Evolutionary conservation across 495 filamentous ascomycete species (phyloP), one percentile per base, ranked within the genome.

Genomic region (Durotheca rogersii): DNA sequence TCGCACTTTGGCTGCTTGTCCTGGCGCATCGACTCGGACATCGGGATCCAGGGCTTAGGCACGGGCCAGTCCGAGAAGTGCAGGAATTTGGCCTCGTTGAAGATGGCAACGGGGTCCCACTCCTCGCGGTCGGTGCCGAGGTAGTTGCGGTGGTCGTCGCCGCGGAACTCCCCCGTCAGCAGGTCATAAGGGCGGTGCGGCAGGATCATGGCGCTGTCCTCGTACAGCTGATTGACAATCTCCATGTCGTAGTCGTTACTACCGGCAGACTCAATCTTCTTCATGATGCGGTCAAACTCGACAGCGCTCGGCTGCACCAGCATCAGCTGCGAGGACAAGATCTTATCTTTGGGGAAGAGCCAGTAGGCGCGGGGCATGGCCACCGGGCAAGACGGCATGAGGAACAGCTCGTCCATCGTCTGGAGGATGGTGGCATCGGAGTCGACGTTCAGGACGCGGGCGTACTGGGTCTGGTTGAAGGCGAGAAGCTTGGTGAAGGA

Each of bases 31-130:
- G 74, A 65, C 25, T 79, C 74, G 15, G 81, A 71, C 75, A 77
- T 83, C 66, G 78, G 75, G 14, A 87, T 66, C 87, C 87, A 90
- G 0, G 87, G 87, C 64, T 92, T 92, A 2, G 87, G 86, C 32
- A 89, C 54, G 3, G 88, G 88, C 81, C 83, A 87, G 59, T 93
- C 89, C 2, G 79, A 84, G 59, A 95, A 92, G 67, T 90, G 89
- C 0, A 93, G 76, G 10, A 89, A 77, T 56, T 85, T 90, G 7
- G 85, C 86, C 61, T 90, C 82, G 15, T 74, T 69, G 23, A 82
- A 67, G 20, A 79, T 77, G 33, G 65, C 73, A 9, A 82, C 74
- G 0, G 88, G 77, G 64, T 91, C 81, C 87, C 89, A 95, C 14
- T 59, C 65, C 52, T 85, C 81, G 2, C 71, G 61, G n/a, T 75